A percentile compares a stretch with the other conserved stretches of the same genome.
phyloP scores from a whole-genome alignment of 805 yeast genomes.

The Saccharomycopsis babjevae region DNA sequence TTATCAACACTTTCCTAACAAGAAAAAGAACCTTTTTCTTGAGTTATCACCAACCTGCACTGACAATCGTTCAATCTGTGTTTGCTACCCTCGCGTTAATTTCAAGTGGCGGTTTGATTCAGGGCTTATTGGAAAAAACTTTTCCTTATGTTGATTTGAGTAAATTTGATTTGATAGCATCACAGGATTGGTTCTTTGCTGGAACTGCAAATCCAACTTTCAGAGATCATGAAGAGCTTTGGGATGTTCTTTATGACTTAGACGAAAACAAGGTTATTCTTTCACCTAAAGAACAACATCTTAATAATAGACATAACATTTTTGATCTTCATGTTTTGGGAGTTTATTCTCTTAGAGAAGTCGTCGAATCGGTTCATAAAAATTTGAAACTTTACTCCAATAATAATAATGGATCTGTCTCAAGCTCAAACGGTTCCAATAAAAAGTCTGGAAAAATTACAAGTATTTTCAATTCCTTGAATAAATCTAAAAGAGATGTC shows the following conservation, averaged over 20 bases:
- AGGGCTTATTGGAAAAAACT: constrained; percentile 37
- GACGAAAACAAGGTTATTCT: constrained; percentile 30
- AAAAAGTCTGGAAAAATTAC: neutral
- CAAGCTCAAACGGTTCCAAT: neutral
- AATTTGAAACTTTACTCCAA: neutral
- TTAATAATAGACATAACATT: neutral
- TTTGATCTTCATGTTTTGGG: neutral
- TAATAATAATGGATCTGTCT: neutral
- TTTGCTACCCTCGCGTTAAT: constrained; percentile 38
- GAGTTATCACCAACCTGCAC: constrained; percentile 41
- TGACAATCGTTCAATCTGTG: constrained; percentile 40
- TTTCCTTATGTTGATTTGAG: constrained; percentile 50
- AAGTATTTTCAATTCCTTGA: neutral
- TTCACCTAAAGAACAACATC: neutral
- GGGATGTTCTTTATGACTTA: constrained; percentile 47
- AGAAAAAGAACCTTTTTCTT: constrained; percentile 41
- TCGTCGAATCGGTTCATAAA: neutral
- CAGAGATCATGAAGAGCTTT: constrained; percentile 41
- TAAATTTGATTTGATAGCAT: constrained; percentile 39
- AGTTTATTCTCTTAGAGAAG: neutral
- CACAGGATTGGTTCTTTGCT: constrained; percentile 42
- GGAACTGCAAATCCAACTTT: constrained; percentile 55
- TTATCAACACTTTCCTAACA: constrained; percentile 43
- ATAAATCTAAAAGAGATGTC: neutral
- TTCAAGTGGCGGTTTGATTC: constrained; percentile 41